Conservation (phyloP, 2,329 filamentous ascomycete species). For the Aspergillus luchuensis region DNA sequence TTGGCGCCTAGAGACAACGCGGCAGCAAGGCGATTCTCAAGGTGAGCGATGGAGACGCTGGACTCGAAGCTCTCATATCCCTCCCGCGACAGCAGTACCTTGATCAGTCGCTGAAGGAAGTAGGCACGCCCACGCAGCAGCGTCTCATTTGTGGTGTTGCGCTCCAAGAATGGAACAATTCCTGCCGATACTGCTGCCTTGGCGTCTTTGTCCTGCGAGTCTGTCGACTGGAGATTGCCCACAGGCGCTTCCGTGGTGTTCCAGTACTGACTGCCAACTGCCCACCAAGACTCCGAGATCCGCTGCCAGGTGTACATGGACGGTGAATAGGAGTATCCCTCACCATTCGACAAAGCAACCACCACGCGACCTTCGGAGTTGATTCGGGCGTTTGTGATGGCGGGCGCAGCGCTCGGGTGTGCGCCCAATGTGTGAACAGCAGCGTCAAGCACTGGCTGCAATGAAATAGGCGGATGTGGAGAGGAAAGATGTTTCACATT, state of each 20-base stretch:
- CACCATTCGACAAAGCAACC: constrained; percentile 90
- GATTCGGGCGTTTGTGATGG: constrained; percentile 85
- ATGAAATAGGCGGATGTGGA: constrained; percentile 84
- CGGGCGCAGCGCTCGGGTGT: constrained; percentile 76
- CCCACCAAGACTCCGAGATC: constrained; percentile 97
- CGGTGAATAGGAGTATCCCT: constrained; percentile 87
- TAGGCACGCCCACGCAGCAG: constrained; percentile 89
- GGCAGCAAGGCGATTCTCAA: constrained; percentile 92
- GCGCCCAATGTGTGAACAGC: constrained; percentile 76
- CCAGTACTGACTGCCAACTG: constrained; percentile 97
- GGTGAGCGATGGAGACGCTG: constrained; percentile 85
- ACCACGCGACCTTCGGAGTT: constrained; percentile 85
- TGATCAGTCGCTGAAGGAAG: constrained; percentile 87
- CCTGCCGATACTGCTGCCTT: constrained; percentile 74
- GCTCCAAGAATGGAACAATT: constrained; percentile 88
- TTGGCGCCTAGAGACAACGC: constrained; percentile 80
- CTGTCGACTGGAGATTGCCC: constrained; percentile 73
- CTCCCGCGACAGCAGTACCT: constrained; percentile 81
- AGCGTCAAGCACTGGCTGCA: constrained; percentile 85
- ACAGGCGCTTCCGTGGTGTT: constrained; percentile 93
- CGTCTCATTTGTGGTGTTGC: constrained; percentile 91
- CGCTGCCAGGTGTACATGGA: constrained; percentile 90
- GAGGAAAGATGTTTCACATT: constrained; percentile 80
- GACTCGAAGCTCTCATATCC: constrained; percentile 92
- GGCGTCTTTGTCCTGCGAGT: constrained; percentile 58